Conservation (phyloP, 306 rosid species). For the Astragalus membranaceus region DNA sequence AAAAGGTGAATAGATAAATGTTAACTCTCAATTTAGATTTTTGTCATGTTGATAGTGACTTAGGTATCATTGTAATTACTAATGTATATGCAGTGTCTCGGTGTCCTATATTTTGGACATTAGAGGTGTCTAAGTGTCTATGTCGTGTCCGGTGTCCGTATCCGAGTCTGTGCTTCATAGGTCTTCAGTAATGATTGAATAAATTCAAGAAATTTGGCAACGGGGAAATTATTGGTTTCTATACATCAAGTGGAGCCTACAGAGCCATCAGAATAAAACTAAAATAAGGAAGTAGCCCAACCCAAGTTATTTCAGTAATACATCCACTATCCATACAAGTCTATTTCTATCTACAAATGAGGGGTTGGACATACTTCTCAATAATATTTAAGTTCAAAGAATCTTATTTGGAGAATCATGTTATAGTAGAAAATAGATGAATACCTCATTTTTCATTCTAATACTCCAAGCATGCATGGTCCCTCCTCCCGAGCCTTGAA, state of each 20-base stretch:
- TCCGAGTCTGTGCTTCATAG: too few relatives aligned
- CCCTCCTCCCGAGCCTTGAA: slow-evolving; percentile 81
- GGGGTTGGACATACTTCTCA: neutral
- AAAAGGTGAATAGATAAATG: too few relatives aligned
- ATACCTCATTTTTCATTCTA: slow-evolving; percentile 65
- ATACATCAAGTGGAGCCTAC: neutral
- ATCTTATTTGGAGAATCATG: neutral
- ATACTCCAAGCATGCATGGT: slow-evolving; percentile 93
- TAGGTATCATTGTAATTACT: too few relatives aligned
- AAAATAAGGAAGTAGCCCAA: neutral
- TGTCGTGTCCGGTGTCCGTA: too few relatives aligned
- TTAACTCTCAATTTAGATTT: too few relatives aligned
- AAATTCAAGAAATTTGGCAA: neutral
- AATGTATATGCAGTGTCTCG: too few relatives aligned
- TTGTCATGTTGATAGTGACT: too few relatives aligned
- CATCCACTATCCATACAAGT: neutral
- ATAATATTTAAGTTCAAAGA: neutral
- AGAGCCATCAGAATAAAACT: neutral
- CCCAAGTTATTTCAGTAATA: neutral
- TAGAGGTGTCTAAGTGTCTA: too few relatives aligned
- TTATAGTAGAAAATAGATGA: slow-evolving; percentile 1
- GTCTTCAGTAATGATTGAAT: neutral
- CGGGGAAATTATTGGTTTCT: neutral
- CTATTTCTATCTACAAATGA: neutral
- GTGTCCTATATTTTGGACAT: too few relatives aligned